Evolutionary conservation across 75 land plant species (phyloP), one percentile per base, ranked within the genome.

Genomic region (Sequoiadendron giganteum): DNA sequence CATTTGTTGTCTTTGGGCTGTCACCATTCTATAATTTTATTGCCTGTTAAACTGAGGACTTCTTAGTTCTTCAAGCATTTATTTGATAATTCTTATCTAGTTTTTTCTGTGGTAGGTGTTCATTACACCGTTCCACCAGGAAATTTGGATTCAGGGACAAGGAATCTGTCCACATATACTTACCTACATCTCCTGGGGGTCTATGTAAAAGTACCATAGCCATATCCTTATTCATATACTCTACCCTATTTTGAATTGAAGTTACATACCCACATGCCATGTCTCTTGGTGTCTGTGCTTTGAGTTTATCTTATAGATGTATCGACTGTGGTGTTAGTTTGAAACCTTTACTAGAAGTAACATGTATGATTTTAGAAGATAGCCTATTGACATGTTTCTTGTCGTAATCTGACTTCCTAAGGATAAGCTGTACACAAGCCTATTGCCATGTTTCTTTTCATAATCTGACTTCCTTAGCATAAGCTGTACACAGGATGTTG

Each of bases 401-500:
- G 84, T 65, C 70, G 25, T 42, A 45, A 45, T 42, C 85, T 45
- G 85, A 83, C 85, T 25, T 83, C 21, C 80, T 40, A 10, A 61
- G 40, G 15, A 55, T 38, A 77, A 49, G 25, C 65, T 45, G 84
- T 52, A 34, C 36, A 68, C 76, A 94, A 94, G 93, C 21, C 19
- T 76, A 9, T 76, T 9, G 36, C 3, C 42, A 45, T 5, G n/a
- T 83, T 83, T 83, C 49, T 54, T 58, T n/a, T 55, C 56, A 55
- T 39, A 42, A 42, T 38, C 83, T 42, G 83, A 81, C 83, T 18
- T 81, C 34, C 76, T 38, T 1, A 73, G 43, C 36, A 72, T 40
- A 78, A 54, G 18, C 48, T 48, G 84, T 55, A 28, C 30, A 54
- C 78, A 94, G 95, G 93, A 89, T 85, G 6, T 89, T 13, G 25